Evolutionary conservation across 1,139 yeast species (phyloP), one percentile per base, ranked within the genome.

Genomic region (Yamadazyma trypodendri): DNA sequence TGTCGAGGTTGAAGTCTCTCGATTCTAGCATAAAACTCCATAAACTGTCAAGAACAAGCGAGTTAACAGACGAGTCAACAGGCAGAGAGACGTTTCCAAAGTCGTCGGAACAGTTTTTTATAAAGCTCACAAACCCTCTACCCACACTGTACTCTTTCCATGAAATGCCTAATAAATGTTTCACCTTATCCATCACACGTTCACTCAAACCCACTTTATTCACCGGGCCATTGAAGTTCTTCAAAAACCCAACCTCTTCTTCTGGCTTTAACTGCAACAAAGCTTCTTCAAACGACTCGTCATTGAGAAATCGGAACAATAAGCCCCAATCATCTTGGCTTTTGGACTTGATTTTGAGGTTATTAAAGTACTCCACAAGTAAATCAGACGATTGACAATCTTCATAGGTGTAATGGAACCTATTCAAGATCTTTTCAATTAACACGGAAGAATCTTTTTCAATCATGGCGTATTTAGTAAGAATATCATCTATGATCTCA

Each of bases 401-500:
- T 8, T 37, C 40, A 14, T 38, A 43, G 3, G 30, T 27, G 37
- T 43, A 43, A 4, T 35, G 15, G 30, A 40, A 42, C 13, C 33
- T 32, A 5, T 32, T 21, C 13, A 46, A 12, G 4, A 46, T 28
- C 4, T 38, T 21, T 13, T 28, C 28, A 11, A 44, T 34, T 16
- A 47, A 44, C 9, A 23, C 30, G 2, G 48, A 29, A 6, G 44
- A 34, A 31, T 44, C 46, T 4, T 55, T 41, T 9, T 43, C 45
- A 10, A 53, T 36, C 41, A 62, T 65, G 6, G 55, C 34, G 42
- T 51, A 41, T 36, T 64, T 67, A 6, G 59, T 40, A 41, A 56
- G 65, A n/a, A 59, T 48, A 37, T 65, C 68, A 38, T 64, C 60
- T 3, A 67, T 46, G 2, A 59, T 36, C 16, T 57, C 65, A 7